Percentiles rank a stretch among this genome's conserved stretches.
Conservation (phyloP, 192 early-diverging fungal genomes). For the Gigaspora rosea region DNA sequence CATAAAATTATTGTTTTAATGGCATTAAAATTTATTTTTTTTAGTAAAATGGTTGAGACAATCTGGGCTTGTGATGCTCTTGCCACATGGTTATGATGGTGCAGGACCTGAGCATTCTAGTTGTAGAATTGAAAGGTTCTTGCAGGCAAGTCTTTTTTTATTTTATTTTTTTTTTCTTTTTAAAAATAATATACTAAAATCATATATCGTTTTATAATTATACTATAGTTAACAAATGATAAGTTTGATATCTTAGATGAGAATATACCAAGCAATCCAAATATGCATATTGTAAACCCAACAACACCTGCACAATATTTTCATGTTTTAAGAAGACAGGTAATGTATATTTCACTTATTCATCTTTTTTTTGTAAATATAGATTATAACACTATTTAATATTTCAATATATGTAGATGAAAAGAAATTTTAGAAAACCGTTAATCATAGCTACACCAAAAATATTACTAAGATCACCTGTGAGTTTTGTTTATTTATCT, state of each 20-base stretch:
- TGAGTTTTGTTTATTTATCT: constrained; percentile 25
- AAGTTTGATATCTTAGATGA: constrained; percentile 62
- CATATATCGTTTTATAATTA: neutral
- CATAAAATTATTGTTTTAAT: neutral
- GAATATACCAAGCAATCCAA: constrained; percentile 70
- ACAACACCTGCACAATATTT: constrained; percentile 96
- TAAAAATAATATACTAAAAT: neutral
- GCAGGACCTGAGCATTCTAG: constrained; percentile 95
- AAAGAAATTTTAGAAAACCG: constrained; percentile 90
- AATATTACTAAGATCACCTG: constrained; percentile 65
- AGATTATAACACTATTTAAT: neutral
- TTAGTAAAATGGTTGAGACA: constrained; percentile 92
- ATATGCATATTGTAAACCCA: constrained; percentile 92
- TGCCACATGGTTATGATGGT: constrained; percentile 96
- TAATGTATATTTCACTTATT: constrained; percentile 24
- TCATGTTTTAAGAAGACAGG: constrained; percentile 91
- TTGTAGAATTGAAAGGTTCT: constrained; percentile 89
- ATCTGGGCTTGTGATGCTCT: constrained; percentile 86
- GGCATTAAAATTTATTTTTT: neutral
- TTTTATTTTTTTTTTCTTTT: constrained; percentile 22
- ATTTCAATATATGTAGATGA: constrained; percentile 53
- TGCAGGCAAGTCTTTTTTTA: constrained; percentile 61
- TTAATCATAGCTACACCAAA: constrained; percentile 83
- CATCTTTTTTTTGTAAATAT: neutral
- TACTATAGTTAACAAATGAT: constrained; percentile 70